Percentiles rank a stretch among this genome's conserved stretches.
Conservation (phyloP, 495 filamentous ascomycete genomes). For the Hypoxylon intermedium region DNA sequence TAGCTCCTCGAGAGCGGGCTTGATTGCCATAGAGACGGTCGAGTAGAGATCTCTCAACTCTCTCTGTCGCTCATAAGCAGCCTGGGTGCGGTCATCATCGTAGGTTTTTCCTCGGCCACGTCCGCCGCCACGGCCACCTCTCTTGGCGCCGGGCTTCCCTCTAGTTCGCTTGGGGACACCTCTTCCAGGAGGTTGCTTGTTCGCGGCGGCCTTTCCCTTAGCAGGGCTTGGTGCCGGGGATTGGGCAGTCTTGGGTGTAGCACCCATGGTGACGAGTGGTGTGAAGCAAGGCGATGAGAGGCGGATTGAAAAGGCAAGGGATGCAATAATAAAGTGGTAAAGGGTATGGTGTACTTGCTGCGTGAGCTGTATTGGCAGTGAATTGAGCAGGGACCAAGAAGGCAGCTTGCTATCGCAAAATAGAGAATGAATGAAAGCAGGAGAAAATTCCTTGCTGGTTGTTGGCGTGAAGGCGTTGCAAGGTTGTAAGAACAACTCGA, state of each 20-base stretch:
- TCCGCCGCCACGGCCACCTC: constrained; percentile 43
- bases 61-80: constrained; percentile 54
- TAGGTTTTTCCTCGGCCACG: constrained; percentile 55
- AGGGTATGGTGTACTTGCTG: background rate
- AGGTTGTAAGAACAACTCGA: background rate
- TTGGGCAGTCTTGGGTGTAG: constrained; percentile 35
- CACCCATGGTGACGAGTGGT: constrained; percentile 40
- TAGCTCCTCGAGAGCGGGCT: constrained; percentile 52
- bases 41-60: constrained; percentile 51
- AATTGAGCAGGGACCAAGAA: background rate
- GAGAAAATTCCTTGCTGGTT: background rate
- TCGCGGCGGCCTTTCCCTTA: constrained; percentile 37
- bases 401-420: background rate
- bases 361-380: background rate
- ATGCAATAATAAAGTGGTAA: background rate
- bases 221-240: constrained; percentile 44
- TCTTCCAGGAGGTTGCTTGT: constrained; percentile 31
- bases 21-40: constrained; percentile 47
- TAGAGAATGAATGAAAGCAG: background rate
- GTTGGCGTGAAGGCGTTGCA: background rate
- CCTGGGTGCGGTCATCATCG: constrained; percentile 48
- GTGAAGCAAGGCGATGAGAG: constrained; percentile 4
- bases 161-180: constrained; percentile 39
- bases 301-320: background rate
- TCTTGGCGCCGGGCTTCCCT: constrained; percentile 44